Conservation (phyloP, 2,329 filamentous ascomycete species). For the Nectriaceae sp. region DNA sequence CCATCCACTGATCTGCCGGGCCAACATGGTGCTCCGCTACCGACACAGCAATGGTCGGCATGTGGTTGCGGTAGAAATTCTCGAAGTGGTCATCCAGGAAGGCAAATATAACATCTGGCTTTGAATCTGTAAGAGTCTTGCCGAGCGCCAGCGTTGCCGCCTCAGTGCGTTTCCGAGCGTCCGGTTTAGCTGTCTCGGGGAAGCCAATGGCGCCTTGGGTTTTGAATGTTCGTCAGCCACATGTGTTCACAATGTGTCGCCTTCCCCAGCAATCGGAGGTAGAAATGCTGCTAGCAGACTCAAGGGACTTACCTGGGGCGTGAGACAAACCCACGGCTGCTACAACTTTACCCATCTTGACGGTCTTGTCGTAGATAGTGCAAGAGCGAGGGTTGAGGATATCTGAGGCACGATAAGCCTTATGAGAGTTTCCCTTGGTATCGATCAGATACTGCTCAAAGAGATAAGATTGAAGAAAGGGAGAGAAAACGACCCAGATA, state of each 20-base stretch:
- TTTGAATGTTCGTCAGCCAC: too few relatives aligned
- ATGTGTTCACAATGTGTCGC: too few relatives aligned
- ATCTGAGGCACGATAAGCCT: too few relatives aligned
- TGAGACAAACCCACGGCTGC: conserved; percentile 5
- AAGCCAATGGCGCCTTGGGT: conserved; percentile 28
- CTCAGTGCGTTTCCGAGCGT: conserved; percentile 26
- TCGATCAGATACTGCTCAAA: too few relatives aligned
- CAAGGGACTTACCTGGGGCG: conserved; percentile 3
- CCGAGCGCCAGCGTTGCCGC: conserved; percentile 27
- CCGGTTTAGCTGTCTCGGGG: conserved; percentile 28
- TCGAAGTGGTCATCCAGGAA: conserved; percentile 35
- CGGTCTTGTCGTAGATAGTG: background rate
- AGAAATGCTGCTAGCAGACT: background rate
- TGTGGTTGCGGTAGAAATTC: conserved; percentile 32
- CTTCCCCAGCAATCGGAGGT: too few relatives aligned
- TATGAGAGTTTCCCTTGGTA: too few relatives aligned
- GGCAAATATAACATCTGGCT: conserved; percentile 32
- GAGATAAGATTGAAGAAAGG: too few relatives aligned
- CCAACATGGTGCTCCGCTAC: conserved; percentile 28
- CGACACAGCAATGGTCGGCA: conserved; percentile 29
- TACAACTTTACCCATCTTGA: conserved; percentile 6
- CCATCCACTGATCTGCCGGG: conserved; percentile 33
- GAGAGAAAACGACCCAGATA: too few relatives aligned
- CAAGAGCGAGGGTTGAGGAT: too few relatives aligned
- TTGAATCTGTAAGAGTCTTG: conserved; percentile 26